phyloP scores from a whole-genome alignment of 768 basidiomycete genomes.

The Mycena rebaudengoi region DNA sequence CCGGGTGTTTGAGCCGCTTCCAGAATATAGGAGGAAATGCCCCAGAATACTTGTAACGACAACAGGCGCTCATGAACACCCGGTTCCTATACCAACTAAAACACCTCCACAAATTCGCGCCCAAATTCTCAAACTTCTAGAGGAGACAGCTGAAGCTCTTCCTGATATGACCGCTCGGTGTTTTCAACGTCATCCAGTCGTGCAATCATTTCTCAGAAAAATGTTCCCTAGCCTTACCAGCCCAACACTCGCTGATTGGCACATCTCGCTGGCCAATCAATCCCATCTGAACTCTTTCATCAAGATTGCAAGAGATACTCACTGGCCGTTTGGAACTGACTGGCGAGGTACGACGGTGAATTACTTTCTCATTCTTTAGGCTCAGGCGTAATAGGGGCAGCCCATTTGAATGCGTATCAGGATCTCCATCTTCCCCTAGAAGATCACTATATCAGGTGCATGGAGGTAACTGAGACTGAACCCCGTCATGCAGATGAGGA shows the following conservation, averaged over 20 bases:
- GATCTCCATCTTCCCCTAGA: slow-evolving; percentile 11
- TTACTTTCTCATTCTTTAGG: neutral
- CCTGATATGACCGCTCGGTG: slow-evolving; percentile 28
- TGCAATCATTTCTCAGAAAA: slow-evolving; percentile 9
- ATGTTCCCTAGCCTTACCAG: slow-evolving; percentile 8
- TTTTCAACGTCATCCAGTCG: slow-evolving; percentile 23
- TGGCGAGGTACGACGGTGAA: slow-evolving; percentile 21
- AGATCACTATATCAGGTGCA: slow-evolving; percentile 29
- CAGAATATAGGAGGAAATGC: too few relatives aligned
- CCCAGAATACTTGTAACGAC: too few relatives aligned
- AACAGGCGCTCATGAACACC: slow-evolving; percentile 29
- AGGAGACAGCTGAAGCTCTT: slow-evolving; percentile 18
- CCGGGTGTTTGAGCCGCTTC: slow-evolving; percentile 24
- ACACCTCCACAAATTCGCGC: slow-evolving; percentile 22
- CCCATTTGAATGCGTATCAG: slow-evolving; percentile 21
- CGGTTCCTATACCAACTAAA: slow-evolving; percentile 29
- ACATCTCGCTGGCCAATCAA: slow-evolving; percentile 30
- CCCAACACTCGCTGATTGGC: slow-evolving; percentile 27
- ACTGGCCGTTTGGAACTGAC: slow-evolving; percentile 22
- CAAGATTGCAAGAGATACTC: neutral
- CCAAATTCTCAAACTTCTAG: slow-evolving; percentile 12
- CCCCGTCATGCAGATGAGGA: slow-evolving; percentile 6
- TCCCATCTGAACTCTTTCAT: slow-evolving; percentile 26
- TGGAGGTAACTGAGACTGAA: slow-evolving; percentile 16
- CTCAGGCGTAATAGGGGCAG: slow-evolving; percentile 15